Percentiles rank a stretch among this genome's conserved stretches.
These are phyloP conservation scores for Exophiala sp. DNA, from an alignment of 2,329 filamentous ascomycete genomes.

Conservation along the genomic window DNA sequence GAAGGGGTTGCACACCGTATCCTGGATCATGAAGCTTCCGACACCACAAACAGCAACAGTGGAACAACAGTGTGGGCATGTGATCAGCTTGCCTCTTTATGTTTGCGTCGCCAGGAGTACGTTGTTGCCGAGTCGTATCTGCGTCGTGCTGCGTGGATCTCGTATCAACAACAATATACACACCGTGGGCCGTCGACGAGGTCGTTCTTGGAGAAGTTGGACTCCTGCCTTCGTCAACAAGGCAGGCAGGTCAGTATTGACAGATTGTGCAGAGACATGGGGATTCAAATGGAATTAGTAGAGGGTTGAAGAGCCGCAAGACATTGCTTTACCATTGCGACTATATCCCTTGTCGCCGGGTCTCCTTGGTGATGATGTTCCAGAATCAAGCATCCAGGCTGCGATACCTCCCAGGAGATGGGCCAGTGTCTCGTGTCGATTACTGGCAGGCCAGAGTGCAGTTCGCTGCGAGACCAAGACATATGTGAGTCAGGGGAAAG, in stretches of 20 bases:
- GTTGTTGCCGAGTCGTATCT: slow-evolving; percentile 13
- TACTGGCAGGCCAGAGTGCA: too few species aligned
- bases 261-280: not conserved
- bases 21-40: slow-evolving; percentile 11
- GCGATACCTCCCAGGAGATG: not conserved
- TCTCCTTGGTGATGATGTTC: too few species aligned
- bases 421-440: slow-evolving; percentile 1
- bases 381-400: too few species aligned
- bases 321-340: too few species aligned
- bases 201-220: slow-evolving; percentile 7
- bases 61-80: slow-evolving; percentile 18
- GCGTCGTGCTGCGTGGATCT: slow-evolving; percentile 10
- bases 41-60: slow-evolving; percentile 8
- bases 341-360: too few species aligned
- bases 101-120: slow-evolving; percentile 13
- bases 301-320: not conserved
- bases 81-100: slow-evolving; percentile 18
- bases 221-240: slow-evolving; percentile 13
- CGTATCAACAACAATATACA: slow-evolving; percentile 1
- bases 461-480: not conserved
- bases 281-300: not conserved
- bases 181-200: slow-evolving; percentile 19
- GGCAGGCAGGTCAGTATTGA: slow-evolving; percentile 4
- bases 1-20: slow-evolving; percentile 18
- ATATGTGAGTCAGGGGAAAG: slow-evolving; percentile 7